phyloP scores from a whole-genome alignment of 352 stramenopile species.

The Pythium coloratum region DNA sequence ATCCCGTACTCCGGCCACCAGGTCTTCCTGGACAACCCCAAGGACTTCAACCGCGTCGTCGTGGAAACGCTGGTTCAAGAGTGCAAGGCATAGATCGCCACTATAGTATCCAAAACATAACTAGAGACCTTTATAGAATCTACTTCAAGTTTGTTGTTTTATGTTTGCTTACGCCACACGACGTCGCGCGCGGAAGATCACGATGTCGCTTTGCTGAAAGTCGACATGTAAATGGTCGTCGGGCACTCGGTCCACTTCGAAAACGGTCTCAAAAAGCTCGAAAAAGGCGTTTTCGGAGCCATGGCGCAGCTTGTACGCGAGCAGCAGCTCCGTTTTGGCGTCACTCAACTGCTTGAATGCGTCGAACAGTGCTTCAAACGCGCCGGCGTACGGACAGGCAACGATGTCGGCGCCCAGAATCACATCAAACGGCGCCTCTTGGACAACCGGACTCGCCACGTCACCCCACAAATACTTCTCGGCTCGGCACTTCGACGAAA shows the following conservation, averaged over 20 bases:
- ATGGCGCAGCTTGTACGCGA: slow-evolving; percentile 80
- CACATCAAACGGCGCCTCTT: slow-evolving; percentile 51
- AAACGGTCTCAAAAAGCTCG: slow-evolving; percentile 42
- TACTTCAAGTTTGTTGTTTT: background rate
- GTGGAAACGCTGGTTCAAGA: slow-evolving; percentile 37
- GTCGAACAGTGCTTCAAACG: slow-evolving; percentile 60
- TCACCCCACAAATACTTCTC: slow-evolving; percentile 69
- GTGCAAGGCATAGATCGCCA: slow-evolving; percentile 2
- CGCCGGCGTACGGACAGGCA: slow-evolving; percentile 73
- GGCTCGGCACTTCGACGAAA: slow-evolving; percentile 30
- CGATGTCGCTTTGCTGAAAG: slow-evolving; percentile 67
- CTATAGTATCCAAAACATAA: background rate
- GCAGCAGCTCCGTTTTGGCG: slow-evolving; percentile 47
- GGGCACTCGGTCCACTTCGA: slow-evolving; percentile 45
- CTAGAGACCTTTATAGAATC: slow-evolving; percentile 11
- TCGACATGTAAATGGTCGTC: slow-evolving; percentile 56
- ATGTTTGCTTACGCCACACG: slow-evolving; percentile 14
- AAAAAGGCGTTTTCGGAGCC: slow-evolving; percentile 72
- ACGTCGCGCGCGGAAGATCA: slow-evolving; percentile 52
- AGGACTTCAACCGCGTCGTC: slow-evolving; percentile 64
- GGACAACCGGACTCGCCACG: slow-evolving; percentile 29
- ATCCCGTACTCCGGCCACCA: slow-evolving; percentile 72
- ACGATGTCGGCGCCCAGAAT: slow-evolving; percentile 82
- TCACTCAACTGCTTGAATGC: slow-evolving; percentile 49
- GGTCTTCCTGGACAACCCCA: slow-evolving; percentile 83